These are phyloP conservation scores for Pythium dissotocum DNA, from an alignment of 352 stramenopile genomes.

Conservation along the genomic window DNA sequence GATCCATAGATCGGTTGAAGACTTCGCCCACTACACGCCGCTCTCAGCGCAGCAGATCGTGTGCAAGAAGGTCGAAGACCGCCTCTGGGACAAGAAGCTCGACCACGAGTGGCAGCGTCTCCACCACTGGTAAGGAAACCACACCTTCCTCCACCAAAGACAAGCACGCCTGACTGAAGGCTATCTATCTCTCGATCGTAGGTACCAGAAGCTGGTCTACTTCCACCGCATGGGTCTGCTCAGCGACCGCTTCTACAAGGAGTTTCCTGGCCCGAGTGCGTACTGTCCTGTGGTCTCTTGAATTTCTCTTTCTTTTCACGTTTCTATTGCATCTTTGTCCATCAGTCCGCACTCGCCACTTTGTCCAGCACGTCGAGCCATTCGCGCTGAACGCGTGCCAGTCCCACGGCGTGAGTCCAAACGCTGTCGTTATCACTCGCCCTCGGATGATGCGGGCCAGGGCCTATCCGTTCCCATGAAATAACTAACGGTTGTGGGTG, in stretches of 20 bases:
- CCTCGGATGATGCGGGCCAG: not conserved
- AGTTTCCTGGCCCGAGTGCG: slow-evolving; percentile 60
- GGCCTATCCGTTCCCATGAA: no score
- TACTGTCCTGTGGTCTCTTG: not conserved
- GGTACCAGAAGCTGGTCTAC: slow-evolving; percentile 75
- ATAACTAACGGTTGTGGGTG: no score
- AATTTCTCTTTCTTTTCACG: not conserved
- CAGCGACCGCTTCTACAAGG: slow-evolving; percentile 59
- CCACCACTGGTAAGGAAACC: slow-evolving; percentile 46
- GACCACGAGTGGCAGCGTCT: slow-evolving; percentile 68
- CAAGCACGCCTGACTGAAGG: not conserved
- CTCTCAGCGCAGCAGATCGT: slow-evolving; percentile 46
- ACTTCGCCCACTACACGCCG: slow-evolving; percentile 42
- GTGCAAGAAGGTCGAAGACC: slow-evolving; percentile 38
- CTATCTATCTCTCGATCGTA: slow-evolving; percentile 12
- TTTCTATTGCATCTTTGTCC: not conserved
- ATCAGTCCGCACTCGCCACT: slow-evolving; percentile 50
- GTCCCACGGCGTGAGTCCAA: slow-evolving; percentile 43
- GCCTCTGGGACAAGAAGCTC: slow-evolving; percentile 55
- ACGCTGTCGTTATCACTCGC: not conserved
- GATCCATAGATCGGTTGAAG: slow-evolving; percentile 50
- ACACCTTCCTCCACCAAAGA: no score
- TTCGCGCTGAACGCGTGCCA: slow-evolving; percentile 58
- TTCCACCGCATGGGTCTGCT: slow-evolving; percentile 72
- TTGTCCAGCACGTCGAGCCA: slow-evolving; percentile 67